Evolutionary conservation across 345 rosid genomes (phyloP).

Genomic region (Rhodamnia argentea): DNA sequence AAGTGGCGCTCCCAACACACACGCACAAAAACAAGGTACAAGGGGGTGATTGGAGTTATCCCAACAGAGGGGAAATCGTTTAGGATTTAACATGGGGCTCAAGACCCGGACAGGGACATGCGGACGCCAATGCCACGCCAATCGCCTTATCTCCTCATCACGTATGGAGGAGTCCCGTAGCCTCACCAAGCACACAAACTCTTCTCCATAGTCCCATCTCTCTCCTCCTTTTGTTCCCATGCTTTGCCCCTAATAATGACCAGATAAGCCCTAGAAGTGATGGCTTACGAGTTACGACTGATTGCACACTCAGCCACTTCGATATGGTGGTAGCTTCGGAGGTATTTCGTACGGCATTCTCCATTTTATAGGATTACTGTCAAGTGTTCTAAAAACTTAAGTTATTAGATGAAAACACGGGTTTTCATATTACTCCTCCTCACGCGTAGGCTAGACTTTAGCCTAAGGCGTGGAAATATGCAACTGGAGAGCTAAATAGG

Average conservation of each 20-base stretch:
- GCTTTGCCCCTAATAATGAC: neutral
- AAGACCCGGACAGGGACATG: slow-evolving; percentile 15
- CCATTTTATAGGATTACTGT: no score
- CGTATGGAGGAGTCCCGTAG: neutral
- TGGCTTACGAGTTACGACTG: neutral
- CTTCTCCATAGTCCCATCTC: neutral
- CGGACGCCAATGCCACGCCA: slow-evolving; percentile 29
- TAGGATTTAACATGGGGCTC: neutral
- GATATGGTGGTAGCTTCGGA: neutral
- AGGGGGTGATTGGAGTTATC: neutral
- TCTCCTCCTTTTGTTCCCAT: neutral
- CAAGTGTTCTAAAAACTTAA: no score
- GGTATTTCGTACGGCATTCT: neutral
- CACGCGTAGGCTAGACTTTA: no score
- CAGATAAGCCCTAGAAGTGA: neutral
- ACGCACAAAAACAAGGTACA: no score
- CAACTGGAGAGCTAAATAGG: no score
- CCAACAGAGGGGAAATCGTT: no score
- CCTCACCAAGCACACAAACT: neutral
- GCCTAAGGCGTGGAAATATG: no score
- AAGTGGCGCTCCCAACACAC: neutral
- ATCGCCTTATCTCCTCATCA: slow-evolving; percentile 27
- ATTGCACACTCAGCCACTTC: neutral
- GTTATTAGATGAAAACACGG: no score
- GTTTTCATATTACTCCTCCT: no score